Evolutionary conservation across 192 early-diverging fungal species (phyloP).

Genomic region (Podila minutissima): DNA sequence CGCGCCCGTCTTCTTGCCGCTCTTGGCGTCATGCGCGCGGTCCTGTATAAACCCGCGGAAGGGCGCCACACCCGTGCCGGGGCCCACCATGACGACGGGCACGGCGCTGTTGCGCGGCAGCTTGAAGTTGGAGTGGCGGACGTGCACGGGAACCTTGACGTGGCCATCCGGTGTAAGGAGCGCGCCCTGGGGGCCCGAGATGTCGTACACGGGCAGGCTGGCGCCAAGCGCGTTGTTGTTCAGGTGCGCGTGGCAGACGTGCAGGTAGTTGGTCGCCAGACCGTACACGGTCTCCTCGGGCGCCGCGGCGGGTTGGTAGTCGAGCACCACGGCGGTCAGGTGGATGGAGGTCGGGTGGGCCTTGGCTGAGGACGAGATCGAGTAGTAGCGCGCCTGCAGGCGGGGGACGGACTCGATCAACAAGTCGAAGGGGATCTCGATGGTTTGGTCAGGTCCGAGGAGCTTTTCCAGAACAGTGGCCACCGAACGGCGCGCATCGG

Average conservation of each 20-base stretch:
- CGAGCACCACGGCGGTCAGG: slow-evolving; percentile 90
- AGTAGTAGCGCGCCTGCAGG: slow-evolving; percentile 93
- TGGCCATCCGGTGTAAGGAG: slow-evolving; percentile 24
- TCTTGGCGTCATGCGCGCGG: slow-evolving; percentile 71
- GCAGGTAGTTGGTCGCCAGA: slow-evolving; percentile 89
- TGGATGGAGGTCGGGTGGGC: slow-evolving; percentile 78
- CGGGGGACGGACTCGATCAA: slow-evolving; percentile 85
- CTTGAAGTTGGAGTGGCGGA: slow-evolving; percentile 90
- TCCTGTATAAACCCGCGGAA: slow-evolving; percentile 97
- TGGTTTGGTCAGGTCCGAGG: slow-evolving; percentile 55
- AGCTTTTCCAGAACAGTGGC: slow-evolving; percentile 80
- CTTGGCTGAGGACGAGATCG: slow-evolving; percentile 91
- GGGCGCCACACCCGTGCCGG: slow-evolving; percentile 98
- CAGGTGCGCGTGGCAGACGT: slow-evolving; percentile 68
- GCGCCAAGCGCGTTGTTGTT: slow-evolving; percentile 24
- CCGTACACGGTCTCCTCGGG: slow-evolving; percentile 74
- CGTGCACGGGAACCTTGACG: slow-evolving; percentile 82
- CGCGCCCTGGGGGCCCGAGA: slow-evolving; percentile 54
- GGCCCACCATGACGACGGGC: slow-evolving; percentile 97
- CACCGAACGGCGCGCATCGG: slow-evolving; percentile 74
- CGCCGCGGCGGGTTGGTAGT: slow-evolving; percentile 70
- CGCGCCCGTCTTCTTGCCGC: slow-evolving; percentile 77
- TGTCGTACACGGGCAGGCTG: slow-evolving; percentile 47
- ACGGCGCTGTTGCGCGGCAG: slow-evolving; percentile 80
- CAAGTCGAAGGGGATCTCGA: slow-evolving; percentile 81